A percentile compares a stretch with the other conserved stretches of the same genome.
These are phyloP conservation scores for Saturnispora bothae DNA, from an alignment of 805 yeast species.

Conservation along the genomic window DNA sequence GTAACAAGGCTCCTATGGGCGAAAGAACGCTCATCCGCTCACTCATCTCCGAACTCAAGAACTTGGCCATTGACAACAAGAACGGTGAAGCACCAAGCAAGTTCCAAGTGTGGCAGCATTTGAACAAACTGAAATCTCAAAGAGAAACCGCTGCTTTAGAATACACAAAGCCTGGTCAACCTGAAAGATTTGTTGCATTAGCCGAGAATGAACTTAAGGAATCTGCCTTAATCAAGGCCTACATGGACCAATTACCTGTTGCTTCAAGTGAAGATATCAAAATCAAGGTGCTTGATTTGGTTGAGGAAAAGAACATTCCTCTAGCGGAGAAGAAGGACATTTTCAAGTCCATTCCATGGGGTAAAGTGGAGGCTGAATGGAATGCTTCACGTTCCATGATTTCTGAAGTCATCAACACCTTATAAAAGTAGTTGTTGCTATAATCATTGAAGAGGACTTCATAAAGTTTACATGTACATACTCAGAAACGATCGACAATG, in stretches of 20 bases:
- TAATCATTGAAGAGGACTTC: no score
- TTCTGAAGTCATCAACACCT: slow-evolving; percentile 20
- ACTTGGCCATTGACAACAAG: slow-evolving; percentile 24
- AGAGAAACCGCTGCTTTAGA: slow-evolving; percentile 29
- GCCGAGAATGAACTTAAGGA: slow-evolving; percentile 32
- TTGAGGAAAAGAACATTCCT: slow-evolving; percentile 19
- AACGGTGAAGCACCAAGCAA: slow-evolving; percentile 18
- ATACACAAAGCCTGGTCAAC: slow-evolving; percentile 29
- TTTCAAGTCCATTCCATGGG: slow-evolving; percentile 28
- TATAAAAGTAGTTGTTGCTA: slow-evolving; percentile 11
- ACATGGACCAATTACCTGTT: slow-evolving; percentile 28
- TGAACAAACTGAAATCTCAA: slow-evolving; percentile 31
- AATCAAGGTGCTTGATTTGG: slow-evolving; percentile 20
- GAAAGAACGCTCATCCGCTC: slow-evolving; percentile 32
- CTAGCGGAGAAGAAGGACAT: slow-evolving; percentile 17
- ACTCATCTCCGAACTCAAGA: slow-evolving; percentile 31
- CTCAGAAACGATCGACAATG: no score
- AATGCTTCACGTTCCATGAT: slow-evolving; percentile 26
- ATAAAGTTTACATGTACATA: no score
- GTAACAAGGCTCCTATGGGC: slow-evolving; percentile 25
- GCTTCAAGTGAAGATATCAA: slow-evolving; percentile 28
- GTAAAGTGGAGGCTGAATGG: slow-evolving; percentile 26
- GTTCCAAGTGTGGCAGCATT: slow-evolving; percentile 25
- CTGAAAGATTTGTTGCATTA: slow-evolving; percentile 31
- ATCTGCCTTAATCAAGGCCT: slow-evolving; percentile 26